These are phyloP conservation scores for Colletotrichum sp. DNA, from an alignment of 2,329 filamentous ascomycete genomes.

Conservation along the genomic window DNA sequence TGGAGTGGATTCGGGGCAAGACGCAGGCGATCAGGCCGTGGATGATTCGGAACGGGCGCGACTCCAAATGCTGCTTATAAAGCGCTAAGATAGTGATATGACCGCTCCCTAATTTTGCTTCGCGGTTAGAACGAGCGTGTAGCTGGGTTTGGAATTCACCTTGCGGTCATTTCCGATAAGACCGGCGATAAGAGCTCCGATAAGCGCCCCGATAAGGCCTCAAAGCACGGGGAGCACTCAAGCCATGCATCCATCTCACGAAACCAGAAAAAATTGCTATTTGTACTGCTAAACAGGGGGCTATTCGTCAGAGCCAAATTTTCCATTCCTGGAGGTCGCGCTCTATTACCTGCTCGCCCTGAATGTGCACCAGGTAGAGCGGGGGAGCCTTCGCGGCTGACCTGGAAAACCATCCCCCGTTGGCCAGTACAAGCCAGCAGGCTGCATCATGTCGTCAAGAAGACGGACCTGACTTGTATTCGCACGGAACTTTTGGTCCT, in stretches of 20 bases:
- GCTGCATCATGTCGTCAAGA: neutral
- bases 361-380: neutral
- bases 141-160: neutral
- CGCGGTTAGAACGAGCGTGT: neutral
- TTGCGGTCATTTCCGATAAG: too few species aligned
- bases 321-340: neutral
- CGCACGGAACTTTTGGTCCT: neutral
- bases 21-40: neutral
- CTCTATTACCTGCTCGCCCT: neutral
- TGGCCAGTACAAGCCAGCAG: neutral
- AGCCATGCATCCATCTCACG: neutral
- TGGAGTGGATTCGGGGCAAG: neutral
- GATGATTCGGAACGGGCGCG: neutral
- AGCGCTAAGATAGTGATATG: neutral
- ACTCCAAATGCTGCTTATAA: neutral
- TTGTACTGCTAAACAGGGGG: neutral
- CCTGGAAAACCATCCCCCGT: neutral
- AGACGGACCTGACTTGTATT: neutral
- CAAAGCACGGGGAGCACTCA: neutral
- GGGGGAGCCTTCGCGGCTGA: neutral
- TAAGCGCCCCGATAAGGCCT: neutral
- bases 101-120: neutral
- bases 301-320: neutral
- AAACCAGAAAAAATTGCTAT: neutral
- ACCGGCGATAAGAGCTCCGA: neutral